These are phyloP conservation scores for Hypoxylon sp. DNA, from an alignment of 2,329 filamentous ascomycete species.

Conservation along the genomic window DNA sequence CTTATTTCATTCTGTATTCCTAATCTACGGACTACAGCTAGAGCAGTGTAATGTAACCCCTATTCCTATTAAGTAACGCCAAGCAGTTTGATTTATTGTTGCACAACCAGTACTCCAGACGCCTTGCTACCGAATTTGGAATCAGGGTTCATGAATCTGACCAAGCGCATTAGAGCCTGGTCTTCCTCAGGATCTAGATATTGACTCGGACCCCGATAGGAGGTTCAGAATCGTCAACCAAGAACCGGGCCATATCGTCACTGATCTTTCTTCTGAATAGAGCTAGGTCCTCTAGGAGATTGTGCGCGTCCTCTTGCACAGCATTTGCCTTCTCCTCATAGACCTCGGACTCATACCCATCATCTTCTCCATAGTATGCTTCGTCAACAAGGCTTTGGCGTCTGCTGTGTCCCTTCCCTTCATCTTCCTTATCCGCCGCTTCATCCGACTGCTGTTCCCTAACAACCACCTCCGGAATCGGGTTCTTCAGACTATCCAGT, in stretches of 20 bases:
- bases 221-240: constrained; percentile 73
- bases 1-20: constrained; percentile 21
- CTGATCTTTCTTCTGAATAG: constrained; percentile 88
- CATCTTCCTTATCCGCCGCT: constrained; percentile 55
- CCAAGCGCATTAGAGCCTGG: background rate
- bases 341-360: constrained; percentile 60
- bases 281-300: constrained; percentile 83
- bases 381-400: constrained; percentile 61
- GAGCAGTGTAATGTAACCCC: constrained; percentile 2
- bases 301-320: constrained; percentile 87
- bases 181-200: constrained; percentile 45
- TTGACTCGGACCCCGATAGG: constrained; percentile 64
- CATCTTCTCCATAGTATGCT: constrained; percentile 72
- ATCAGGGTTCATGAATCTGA: background rate
- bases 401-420: constrained; percentile 55
- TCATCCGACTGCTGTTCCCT: constrained; percentile 45
- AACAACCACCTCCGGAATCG: constrained; percentile 76
- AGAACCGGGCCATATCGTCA: constrained; percentile 81
- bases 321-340: constrained; percentile 71
- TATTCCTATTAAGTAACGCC: constrained; percentile 8
- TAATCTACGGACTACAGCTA: constrained; percentile 25
- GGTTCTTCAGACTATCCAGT: constrained; percentile 88
- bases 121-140: constrained; percentile 30
- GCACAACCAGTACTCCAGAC: constrained; percentile 39
- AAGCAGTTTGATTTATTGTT: background rate